Evolutionary conservation across 2,329 filamentous ascomycete species (phyloP), one percentile per base, ranked within the genome.

Genomic region (Lecanosticta acicola): DNA sequence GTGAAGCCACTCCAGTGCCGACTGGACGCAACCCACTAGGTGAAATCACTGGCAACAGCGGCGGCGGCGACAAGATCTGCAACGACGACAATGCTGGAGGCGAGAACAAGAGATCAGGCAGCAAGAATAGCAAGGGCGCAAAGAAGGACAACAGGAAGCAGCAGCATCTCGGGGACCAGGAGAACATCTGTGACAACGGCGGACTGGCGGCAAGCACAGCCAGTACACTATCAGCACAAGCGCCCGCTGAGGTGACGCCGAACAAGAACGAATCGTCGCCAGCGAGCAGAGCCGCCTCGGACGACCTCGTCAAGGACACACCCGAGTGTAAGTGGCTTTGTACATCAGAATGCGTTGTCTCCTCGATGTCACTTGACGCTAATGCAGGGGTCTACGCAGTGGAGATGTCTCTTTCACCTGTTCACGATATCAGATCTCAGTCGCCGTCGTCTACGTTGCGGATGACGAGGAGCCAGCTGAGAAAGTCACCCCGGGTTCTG

Each of bases 41-140:
- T 43, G 67, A 71, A 34, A 64, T 73, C n/a, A 64, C 66, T 17
- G 58, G 61, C 13, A 72, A 66, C 45, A 60, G 59, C 39, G 55
- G 53, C 57, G 18, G 51, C 62, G 37, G 16, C 29, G 18, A 4
- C 38, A 24, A n/a, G 3, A 10, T 10, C 7, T 14, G 39, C 26
- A 26, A 34, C 26, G 48, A 60, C 4, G 49, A 54, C 9, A 48
- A 53, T 14, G 42, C 43, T 32, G 47, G 46, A 33, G 35, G 46
- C 1, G 48, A 55, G 32, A 54, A 58, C 17, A 59, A 63, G 43
- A 66, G 65, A 48, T 50, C 55, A 43, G 21, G 40, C 10, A 46
- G 59, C 21, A 66, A 60, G 50, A 66, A 53, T 32, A 70, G 65
- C 50, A 52, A 48, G 32, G 42, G 42, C 17, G 44, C 41, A 59